These are phyloP conservation scores for Drosera spatulata DNA, from an alignment of 179 eudicot genomes.

Conservation along the genomic window DNA sequence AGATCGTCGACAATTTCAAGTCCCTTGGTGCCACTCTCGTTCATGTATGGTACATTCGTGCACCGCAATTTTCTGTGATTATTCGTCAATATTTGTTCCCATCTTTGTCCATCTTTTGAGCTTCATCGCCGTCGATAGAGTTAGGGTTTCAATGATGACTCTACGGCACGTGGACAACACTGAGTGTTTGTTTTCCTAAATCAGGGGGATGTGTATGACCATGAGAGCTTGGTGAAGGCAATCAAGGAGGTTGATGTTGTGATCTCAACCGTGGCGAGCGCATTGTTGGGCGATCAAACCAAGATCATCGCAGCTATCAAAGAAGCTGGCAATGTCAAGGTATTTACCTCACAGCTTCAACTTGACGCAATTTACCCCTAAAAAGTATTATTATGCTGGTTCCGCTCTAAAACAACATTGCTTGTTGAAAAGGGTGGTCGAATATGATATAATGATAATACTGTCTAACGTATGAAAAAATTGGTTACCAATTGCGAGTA, in stretches of 20 bases:
- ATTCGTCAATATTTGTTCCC: background rate
- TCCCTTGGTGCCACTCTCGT: background rate
- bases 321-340: too few relatives aligned
- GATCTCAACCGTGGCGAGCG: conserved; percentile 17
- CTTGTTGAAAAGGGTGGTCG: too few relatives aligned
- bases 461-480: too few relatives aligned
- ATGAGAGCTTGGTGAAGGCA: conserved; percentile 25
- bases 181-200: background rate
- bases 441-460: too few relatives aligned
- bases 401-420: too few relatives aligned
- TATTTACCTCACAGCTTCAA: too few relatives aligned
- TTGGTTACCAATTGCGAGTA: background rate
- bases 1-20: background rate
- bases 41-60: background rate
- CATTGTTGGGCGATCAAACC: conserved; percentile 16
- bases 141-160: too few relatives aligned
- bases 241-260: conserved; percentile 36
- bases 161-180: too few relatives aligned
- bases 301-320: conserved; percentile 29
- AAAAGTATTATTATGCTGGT: too few relatives aligned
- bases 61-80: background rate
- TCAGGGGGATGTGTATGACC: conserved; percentile 31
- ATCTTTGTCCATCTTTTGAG: background rate
- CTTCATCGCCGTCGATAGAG: too few relatives aligned
- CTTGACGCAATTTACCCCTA: too few relatives aligned